phyloP scores from a whole-genome alignment of 768 basidiomycete species.

The Suillus weaverae region DNA sequence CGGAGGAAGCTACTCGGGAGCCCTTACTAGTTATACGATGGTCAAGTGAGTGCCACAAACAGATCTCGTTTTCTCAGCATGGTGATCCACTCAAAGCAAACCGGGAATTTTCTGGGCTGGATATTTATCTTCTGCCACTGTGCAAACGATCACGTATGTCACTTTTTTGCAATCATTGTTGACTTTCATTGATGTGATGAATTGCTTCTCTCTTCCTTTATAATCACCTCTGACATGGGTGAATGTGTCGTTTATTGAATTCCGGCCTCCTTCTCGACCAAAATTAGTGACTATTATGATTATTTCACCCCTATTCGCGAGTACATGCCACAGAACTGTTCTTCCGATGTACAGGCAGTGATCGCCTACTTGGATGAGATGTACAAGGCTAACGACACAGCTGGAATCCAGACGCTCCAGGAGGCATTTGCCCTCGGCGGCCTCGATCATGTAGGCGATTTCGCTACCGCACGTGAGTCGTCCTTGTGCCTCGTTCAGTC shows the following conservation, averaged over 20 bases:
- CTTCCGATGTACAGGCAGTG: constrained; percentile 66
- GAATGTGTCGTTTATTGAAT: background rate
- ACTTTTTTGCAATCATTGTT: constrained; percentile 34
- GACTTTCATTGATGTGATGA: background rate
- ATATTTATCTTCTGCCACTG: constrained; percentile 47
- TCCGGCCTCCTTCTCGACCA: background rate
- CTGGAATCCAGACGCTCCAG: constrained; percentile 54
- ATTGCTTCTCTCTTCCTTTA: background rate
- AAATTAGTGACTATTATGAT: constrained; percentile 26
- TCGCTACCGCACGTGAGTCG: constrained; percentile 52
- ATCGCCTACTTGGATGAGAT: constrained; percentile 61
- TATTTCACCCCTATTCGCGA: constrained; percentile 69
- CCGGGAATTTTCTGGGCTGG: constrained; percentile 42
- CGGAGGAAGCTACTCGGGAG: constrained; percentile 46
- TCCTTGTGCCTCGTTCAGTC: background rate
- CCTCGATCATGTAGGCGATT: constrained; percentile 65
- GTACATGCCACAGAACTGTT: constrained; percentile 73
- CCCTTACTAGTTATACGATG: constrained; percentile 64
- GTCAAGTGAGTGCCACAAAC: constrained; percentile 48
- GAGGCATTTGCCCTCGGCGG: constrained; percentile 55
- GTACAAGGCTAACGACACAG: constrained; percentile 43
- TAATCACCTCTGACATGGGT: background rate
- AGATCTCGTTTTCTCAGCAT: background rate
- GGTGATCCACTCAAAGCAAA: constrained; percentile 26
- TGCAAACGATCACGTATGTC: constrained; percentile 44